Conservation (phyloP, 1,284 basidiomycete species). For the Cryptococcus sp. region DNA sequence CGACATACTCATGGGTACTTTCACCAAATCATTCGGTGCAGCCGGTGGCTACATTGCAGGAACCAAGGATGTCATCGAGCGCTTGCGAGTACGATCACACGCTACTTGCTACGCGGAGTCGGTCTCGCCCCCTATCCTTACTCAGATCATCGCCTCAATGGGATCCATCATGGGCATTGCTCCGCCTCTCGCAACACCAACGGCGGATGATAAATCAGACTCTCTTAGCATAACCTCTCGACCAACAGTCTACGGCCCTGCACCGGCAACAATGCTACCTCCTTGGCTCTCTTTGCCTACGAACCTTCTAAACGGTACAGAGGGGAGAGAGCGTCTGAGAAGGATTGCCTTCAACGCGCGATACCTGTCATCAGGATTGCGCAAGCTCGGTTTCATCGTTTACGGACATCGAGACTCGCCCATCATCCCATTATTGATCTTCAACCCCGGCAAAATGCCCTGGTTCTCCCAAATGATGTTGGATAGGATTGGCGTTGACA, state of each 20-base stretch:
- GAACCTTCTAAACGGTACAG: slow-evolving; percentile 71
- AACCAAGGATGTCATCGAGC: slow-evolving; percentile 74
- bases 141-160: slow-evolving; percentile 90
- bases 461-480: slow-evolving; percentile 88
- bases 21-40: slow-evolving; percentile 98
- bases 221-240: slow-evolving; percentile 53
- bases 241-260: slow-evolving; percentile 60
- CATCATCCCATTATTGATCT: slow-evolving; percentile 89
- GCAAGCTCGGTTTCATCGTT: slow-evolving; percentile 94
- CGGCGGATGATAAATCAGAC: slow-evolving; percentile 40
- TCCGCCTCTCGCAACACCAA: slow-evolving; percentile 54
- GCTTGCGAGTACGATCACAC: slow-evolving; percentile 79
- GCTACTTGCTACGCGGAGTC: slow-evolving; percentile 86
- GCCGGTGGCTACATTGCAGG: slow-evolving; percentile 95
- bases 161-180: slow-evolving; percentile 92
- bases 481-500: slow-evolving; percentile 63
- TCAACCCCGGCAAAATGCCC: slow-evolving; percentile 91
- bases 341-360: slow-evolving; percentile 93
- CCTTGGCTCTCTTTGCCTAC: slow-evolving; percentile 71
- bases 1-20: slow-evolving; percentile 98
- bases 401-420: slow-evolving; percentile 91
- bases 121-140: slow-evolving; percentile 86
- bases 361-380: slow-evolving; percentile 83
- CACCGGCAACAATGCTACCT: slow-evolving; percentile 64
- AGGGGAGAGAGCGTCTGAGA: slow-evolving; percentile 78